Conservation (phyloP, 2,329 filamentous ascomycete species). For the Claviceps cyperi region DNA sequence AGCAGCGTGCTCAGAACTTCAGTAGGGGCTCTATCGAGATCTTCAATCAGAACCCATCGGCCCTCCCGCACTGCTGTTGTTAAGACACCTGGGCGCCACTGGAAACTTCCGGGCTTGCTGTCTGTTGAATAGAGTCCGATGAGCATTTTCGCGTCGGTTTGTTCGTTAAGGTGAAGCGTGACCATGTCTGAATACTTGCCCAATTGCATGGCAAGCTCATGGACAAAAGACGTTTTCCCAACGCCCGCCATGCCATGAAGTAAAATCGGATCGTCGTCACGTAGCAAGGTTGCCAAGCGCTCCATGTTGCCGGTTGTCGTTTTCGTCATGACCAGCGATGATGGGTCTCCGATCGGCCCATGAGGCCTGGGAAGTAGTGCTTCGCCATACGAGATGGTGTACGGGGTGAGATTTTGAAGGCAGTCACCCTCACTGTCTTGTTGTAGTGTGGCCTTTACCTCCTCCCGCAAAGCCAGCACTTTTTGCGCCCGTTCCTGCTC, state of each 20-base stretch:
- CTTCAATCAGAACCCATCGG: constrained; percentile 93
- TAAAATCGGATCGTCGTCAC: constrained; percentile 56
- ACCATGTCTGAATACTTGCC: constrained; percentile 73
- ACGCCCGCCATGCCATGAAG: constrained; percentile 72
- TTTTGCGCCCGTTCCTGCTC: constrained; percentile 39
- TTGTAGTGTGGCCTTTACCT: constrained; percentile 15
- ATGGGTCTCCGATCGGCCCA: constrained; percentile 29
- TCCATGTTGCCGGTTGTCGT: constrained; percentile 63
- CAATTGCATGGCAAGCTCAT: constrained; percentile 66
- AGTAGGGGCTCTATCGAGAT: constrained; percentile 84
- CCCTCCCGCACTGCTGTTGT: constrained; percentile 90
- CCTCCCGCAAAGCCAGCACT: constrained; percentile 26
- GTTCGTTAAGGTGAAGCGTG: constrained; percentile 91
- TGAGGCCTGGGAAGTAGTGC: constrained; percentile 53
- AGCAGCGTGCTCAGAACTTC: constrained; percentile 89
- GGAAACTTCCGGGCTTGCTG: constrained; percentile 73
- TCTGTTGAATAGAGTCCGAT: constrained; percentile 90
- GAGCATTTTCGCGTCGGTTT: constrained; percentile 93
- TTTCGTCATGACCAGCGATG: constrained; percentile 49
- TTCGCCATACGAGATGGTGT: constrained; percentile 50
- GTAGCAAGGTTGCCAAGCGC: constrained; percentile 52
- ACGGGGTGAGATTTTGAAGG: constrained; percentile 37
- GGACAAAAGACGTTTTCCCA: constrained; percentile 78
- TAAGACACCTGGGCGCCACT: constrained; percentile 82
- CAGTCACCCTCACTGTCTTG: constrained; percentile 6